Conservation (phyloP, 805 yeast genomes). For the Pichia nakasei region DNA sequence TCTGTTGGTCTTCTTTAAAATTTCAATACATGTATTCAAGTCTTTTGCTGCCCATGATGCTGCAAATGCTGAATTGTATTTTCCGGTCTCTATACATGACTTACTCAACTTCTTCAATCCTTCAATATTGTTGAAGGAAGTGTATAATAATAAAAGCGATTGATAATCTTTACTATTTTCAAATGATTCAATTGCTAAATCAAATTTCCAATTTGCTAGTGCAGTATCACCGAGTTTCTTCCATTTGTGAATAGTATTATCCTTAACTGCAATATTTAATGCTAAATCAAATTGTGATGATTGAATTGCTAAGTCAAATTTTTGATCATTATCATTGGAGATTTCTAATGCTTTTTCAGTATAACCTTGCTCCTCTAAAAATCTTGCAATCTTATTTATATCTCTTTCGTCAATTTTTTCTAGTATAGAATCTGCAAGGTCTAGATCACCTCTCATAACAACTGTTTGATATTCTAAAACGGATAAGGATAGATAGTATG, state of each 20-base stretch:
- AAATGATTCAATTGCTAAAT: conserved; percentile 72
- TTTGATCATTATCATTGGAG: conserved; percentile 83
- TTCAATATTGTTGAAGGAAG: conserved; percentile 64
- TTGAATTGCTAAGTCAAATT: conserved; percentile 79
- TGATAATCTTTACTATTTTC: conserved; percentile 73
- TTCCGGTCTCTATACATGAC: conserved; percentile 62
- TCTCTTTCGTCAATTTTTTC: conserved; percentile 59
- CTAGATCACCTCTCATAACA: conserved; percentile 89
- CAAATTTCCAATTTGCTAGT: conserved; percentile 66
- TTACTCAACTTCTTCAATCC: conserved; percentile 58
- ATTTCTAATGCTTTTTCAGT: conserved; percentile 74
- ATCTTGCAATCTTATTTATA: conserved; percentile 73
- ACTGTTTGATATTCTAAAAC: conserved; percentile 94
- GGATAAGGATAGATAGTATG: conserved; percentile 73
- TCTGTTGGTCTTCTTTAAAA: conserved; percentile 62
- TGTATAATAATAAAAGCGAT: conserved; percentile 70
- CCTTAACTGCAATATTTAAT: conserved; percentile 48
- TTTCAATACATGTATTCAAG: conserved; percentile 48
- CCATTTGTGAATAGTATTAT: conserved; percentile 68
- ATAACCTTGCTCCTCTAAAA: conserved; percentile 88
- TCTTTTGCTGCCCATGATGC: conserved; percentile 85
- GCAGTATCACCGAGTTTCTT: conserved; percentile 85
- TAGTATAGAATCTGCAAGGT: conserved; percentile 61
- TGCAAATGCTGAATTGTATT: conserved; percentile 84
- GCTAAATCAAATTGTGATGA: conserved; percentile 70